Evolutionary conservation across 129 eudicot species (phyloP), one percentile per base, ranked within the genome.

Genomic region (Ambrosia trifida): DNA sequence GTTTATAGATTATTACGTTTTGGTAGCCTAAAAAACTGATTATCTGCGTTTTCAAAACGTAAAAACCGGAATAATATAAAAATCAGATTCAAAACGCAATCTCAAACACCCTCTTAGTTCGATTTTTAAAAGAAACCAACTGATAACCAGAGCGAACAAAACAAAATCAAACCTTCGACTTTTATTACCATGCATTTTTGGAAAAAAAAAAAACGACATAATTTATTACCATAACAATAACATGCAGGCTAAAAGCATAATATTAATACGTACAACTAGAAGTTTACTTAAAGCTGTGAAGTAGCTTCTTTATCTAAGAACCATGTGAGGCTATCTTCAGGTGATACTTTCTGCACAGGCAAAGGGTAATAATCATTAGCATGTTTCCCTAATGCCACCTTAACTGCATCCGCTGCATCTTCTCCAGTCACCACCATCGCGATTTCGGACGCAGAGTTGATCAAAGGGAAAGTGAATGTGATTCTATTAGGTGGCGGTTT

Each of bases 381-480:
- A 63, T 69, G 76, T 46, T 50, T 56, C 24, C 85, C 78, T 43
- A 90, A 69, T 1, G 82, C 96, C 20, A 62, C 72, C 47, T 80
- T 69, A 64, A 83, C 86, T 0, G 78, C 78, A 72, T 79, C 78
- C 0, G 96, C 87, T 66, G 58, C 68, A 38, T 81, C 90, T 32
- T 83, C 79, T 28, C 89, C 94, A 0, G 88, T 78, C 4, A 86
- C 79, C 77, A 86, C 94, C 67, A 89, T 74, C 7, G 93, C 96
- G 5, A 89, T 84, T 62, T 79, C 75, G 0, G 84, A 66, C 6
- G 93, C 83, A 3, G 96, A 80, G 66, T 89, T 89, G 74, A 86
- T 89, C 68, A 89, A 85, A 3, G 93, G 96, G 61, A 89, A 86
- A 2, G 94, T 89, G 85, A 86, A 86, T 4, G 96, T 89, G 80